These are phyloP conservation scores for Boletus vinaceobasis DNA, from an alignment of 768 basidiomycete species.

Conservation along the genomic window DNA sequence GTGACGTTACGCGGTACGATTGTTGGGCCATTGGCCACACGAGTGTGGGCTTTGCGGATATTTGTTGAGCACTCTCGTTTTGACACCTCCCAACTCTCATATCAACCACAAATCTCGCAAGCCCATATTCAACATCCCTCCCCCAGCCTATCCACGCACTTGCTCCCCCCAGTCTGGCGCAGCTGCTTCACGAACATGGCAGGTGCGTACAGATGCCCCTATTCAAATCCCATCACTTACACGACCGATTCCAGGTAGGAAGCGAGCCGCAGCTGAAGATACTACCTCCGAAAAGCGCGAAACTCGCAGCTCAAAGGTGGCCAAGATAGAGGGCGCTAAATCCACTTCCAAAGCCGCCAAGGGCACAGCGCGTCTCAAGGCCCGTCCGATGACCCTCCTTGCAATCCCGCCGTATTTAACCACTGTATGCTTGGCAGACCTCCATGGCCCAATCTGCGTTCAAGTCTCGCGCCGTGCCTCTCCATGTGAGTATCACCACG, in stretches of 20 bases:
- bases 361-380: slow-evolving; percentile 47
- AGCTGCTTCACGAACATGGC: slow-evolving; percentile 20
- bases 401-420: neutral
- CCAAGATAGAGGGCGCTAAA: slow-evolving; percentile 41
- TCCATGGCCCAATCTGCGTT: slow-evolving; percentile 50
- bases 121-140: neutral
- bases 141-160: neutral
- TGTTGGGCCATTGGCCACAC: slow-evolving; percentile 6
- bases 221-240: slow-evolving; percentile 3
- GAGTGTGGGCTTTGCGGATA: slow-evolving; percentile 22
- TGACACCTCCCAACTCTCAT: slow-evolving; percentile 16
- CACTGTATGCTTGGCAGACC: slow-evolving; percentile 30
- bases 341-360: slow-evolving; percentile 34
- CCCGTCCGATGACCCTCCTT: slow-evolving; percentile 18
- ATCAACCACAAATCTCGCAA: slow-evolving; percentile 5
- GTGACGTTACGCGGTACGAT: slow-evolving; percentile 34
- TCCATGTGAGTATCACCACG: slow-evolving; percentile 66
- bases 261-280: slow-evolving; percentile 43
- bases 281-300: slow-evolving; percentile 28
- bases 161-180: neutral
- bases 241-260: slow-evolving; percentile 33
- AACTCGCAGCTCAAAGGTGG: slow-evolving; percentile 48
- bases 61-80: slow-evolving; percentile 21
- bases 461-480: slow-evolving; percentile 62
- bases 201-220: slow-evolving; percentile 24